Percentiles rank a stretch among this genome's conserved stretches.
Evolutionary conservation across 495 filamentous ascomycete genomes (phyloP).

Genomic region (Talaromyces nanjingensis): DNA sequence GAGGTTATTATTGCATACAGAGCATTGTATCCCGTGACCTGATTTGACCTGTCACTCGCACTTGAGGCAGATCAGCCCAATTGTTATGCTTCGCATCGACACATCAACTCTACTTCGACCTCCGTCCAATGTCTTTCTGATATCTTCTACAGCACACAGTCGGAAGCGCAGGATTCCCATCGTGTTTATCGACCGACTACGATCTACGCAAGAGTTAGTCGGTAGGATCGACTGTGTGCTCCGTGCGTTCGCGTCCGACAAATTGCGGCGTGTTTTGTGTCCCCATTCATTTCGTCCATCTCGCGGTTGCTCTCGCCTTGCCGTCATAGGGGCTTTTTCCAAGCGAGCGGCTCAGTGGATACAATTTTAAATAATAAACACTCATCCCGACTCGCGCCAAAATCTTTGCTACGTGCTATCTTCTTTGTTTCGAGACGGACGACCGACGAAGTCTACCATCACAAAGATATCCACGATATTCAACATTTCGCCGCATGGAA

Average conservation of each 20-base stretch:
- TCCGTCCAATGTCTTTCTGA: not conserved
- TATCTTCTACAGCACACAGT: not conserved
- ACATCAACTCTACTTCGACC: not conserved
- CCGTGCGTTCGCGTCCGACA: conserved; percentile 1
- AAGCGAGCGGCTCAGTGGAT: not conserved
- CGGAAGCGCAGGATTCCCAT: not conserved
- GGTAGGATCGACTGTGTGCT: not conserved
- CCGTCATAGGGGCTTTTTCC: not conserved
- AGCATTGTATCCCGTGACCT: not conserved
- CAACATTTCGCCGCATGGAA: not conserved
- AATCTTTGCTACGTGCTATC: not conserved
- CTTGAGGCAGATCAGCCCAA: too few species aligned
- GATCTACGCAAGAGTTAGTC: not conserved
- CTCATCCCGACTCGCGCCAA: not conserved
- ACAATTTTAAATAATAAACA: not conserved
- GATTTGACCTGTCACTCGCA: not conserved
- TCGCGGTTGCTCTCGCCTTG: not conserved
- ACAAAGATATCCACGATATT: not conserved
- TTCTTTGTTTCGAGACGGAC: not conserved
- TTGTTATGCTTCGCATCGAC: not conserved
- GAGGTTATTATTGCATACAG: not conserved
- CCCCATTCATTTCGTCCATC: not conserved
- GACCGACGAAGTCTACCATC: not conserved
- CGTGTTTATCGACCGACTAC: not conserved
- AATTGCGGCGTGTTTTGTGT: not conserved